Percentiles rank a stretch among this genome's conserved stretches.
These are phyloP conservation scores for Starmerella potacharoeniae DNA, from an alignment of 805 yeast genomes.

Conservation along the genomic window DNA sequence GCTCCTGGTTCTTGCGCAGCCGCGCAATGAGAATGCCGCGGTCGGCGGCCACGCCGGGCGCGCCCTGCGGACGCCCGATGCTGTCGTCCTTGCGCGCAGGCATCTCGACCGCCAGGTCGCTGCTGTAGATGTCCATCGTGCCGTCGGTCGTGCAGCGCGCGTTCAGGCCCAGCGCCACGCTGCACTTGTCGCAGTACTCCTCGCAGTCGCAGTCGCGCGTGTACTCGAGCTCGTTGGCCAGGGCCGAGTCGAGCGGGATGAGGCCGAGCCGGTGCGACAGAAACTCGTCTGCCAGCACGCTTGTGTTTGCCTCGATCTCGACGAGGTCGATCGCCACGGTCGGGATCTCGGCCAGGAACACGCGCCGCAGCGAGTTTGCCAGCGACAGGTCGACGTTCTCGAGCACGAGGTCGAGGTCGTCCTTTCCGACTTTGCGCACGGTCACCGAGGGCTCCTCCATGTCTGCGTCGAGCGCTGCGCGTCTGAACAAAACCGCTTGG, in stretches of 20 bases:
- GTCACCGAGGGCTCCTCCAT: constrained; percentile 56
- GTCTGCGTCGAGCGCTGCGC: background rate
- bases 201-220: constrained; percentile 97
- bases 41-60: constrained; percentile 29
- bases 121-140: constrained; percentile 80
- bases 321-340: constrained; percentile 96
- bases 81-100: constrained; percentile 30
- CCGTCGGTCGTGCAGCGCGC: constrained; percentile 85
- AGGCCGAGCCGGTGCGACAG: constrained; percentile 88
- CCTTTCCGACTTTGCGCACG: constrained; percentile 73
- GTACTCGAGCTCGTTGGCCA: constrained; percentile 73
- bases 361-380: constrained; percentile 85
- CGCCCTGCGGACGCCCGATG: constrained; percentile 69
- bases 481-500: background rate
- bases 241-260: constrained; percentile 75
- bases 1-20: constrained; percentile 83
- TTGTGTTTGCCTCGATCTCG: constrained; percentile 83
- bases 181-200: constrained; percentile 90
- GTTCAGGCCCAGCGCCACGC: constrained; percentile 72
- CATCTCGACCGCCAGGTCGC: constrained; percentile 50
- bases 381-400: constrained; percentile 78
- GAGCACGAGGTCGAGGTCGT: constrained; percentile 81
- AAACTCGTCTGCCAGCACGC: constrained; percentile 94
- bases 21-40: constrained; percentile 82
- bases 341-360: constrained; percentile 92